Evolutionary conservation across 257 asterid species (phyloP).

Genomic region (Salvia hispanica): DNA sequence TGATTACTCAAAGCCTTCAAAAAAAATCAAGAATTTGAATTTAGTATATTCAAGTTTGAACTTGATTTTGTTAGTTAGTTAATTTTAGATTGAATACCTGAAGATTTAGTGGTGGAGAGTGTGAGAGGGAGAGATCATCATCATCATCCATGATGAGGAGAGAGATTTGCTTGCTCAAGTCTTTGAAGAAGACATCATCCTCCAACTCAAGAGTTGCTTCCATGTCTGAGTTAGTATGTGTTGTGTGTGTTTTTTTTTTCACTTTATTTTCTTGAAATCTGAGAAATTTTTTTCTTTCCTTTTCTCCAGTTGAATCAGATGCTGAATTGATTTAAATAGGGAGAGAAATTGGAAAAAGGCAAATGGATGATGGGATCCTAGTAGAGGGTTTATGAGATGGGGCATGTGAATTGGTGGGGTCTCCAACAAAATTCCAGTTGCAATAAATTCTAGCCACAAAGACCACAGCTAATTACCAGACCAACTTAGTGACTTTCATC

Average conservation of each 20-base stretch:
- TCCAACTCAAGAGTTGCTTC: conserved; percentile 66
- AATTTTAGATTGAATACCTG: conserved; percentile 42
- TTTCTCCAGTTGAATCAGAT: conserved; percentile 35
- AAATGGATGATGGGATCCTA: conserved; percentile 49
- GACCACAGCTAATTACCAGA: conserved; percentile 9
- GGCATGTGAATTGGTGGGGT: conserved; percentile 69
- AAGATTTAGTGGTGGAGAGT: conserved; percentile 47
- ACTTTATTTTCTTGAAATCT: neutral
- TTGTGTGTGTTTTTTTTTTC: neutral
- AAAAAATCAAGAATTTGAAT: neutral
- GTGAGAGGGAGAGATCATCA: conserved; percentile 39
- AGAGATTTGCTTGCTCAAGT: conserved; percentile 79
- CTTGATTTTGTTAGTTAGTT: neutral
- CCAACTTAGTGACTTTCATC: conserved; percentile 23
- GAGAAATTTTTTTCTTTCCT: neutral
- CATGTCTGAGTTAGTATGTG: conserved; percentile 27
- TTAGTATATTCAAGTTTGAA: neutral
- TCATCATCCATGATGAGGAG: conserved; percentile 87
- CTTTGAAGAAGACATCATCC: conserved; percentile 83
- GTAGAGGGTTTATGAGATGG: conserved; percentile 38
- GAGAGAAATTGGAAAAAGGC: conserved; percentile 22
- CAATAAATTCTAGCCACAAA: conserved; percentile 29
- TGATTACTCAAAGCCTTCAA: conserved; percentile 46
- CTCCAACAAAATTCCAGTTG: conserved; percentile 36
- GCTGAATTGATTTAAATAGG: conserved; percentile 45